Evolutionary conservation across 2,329 filamentous ascomycete genomes (phyloP).

Genomic region (Basipetospora chlamydospora): DNA sequence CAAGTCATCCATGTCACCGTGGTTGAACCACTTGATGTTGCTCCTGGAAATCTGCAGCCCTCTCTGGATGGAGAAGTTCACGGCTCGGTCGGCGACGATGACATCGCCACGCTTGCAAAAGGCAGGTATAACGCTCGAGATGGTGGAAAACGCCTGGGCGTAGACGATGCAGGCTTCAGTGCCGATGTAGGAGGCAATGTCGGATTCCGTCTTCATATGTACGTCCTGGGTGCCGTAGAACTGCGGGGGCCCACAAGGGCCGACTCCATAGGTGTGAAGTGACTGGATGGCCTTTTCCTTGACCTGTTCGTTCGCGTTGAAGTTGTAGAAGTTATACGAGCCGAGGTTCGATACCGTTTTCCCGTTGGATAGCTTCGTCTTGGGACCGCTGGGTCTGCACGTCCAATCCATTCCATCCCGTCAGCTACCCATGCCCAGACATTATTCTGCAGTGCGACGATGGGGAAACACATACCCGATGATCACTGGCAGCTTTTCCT

Average conservation of each 20-base stretch:
- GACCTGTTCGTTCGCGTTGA: slow-evolving; percentile 79
- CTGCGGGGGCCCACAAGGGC: slow-evolving; percentile 88
- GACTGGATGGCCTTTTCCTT: slow-evolving; percentile 93
- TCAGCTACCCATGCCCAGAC: no score
- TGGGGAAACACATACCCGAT: slow-evolving; percentile 50
- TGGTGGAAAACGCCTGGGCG: slow-evolving; percentile 89
- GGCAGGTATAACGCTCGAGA: slow-evolving; percentile 89
- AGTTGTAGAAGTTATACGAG: slow-evolving; percentile 96
- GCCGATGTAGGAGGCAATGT: slow-evolving; percentile 81
- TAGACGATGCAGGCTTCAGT: slow-evolving; percentile 87
- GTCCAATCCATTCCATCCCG: no score
- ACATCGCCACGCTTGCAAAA: slow-evolving; percentile 97
- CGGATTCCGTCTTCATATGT: slow-evolving; percentile 90
- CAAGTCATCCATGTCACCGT: slow-evolving; percentile 90
- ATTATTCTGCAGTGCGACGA: no score
- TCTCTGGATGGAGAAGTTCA: slow-evolving; percentile 89
- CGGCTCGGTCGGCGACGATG: slow-evolving; percentile 85
- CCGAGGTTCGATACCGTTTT: slow-evolving; percentile 87
- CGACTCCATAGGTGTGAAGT: slow-evolving; percentile 87
- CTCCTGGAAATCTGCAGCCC: slow-evolving; percentile 87
- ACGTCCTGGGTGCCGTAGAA: slow-evolving; percentile 99
- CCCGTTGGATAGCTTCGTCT: slow-evolving; percentile 75
- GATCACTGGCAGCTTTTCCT: slow-evolving; percentile 75
- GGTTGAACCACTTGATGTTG: slow-evolving; percentile 84
- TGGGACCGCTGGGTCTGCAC: slow-evolving; percentile 75